Conservation (phyloP, 768 basidiomycete genomes). For the Lanmaoa pseudosensibilis region DNA sequence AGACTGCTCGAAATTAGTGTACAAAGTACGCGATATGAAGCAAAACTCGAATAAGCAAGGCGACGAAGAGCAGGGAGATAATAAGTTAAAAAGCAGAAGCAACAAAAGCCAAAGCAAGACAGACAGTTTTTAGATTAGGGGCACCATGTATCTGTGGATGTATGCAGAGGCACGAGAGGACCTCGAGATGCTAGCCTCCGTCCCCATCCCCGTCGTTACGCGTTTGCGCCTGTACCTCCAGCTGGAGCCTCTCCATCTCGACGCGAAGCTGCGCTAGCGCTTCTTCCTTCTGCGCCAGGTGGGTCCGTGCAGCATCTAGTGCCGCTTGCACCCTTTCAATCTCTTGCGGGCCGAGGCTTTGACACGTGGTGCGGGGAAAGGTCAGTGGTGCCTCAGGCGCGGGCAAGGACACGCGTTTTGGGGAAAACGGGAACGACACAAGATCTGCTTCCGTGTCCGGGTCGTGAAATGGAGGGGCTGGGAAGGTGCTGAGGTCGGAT, state of each 20-base stretch:
- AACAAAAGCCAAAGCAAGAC: slow-evolving; percentile 1
- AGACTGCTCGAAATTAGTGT: not conserved
- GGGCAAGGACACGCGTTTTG: slow-evolving; percentile 21
- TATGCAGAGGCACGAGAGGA: not conserved
- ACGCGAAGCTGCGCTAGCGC: slow-evolving; percentile 19
- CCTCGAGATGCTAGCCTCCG: not conserved
- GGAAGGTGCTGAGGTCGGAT: not conserved
- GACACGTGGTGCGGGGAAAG: not conserved
- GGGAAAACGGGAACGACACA: slow-evolving; percentile 22
- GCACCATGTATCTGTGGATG: not conserved
- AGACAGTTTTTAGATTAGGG: not conserved
- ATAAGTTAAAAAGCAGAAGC: not conserved
- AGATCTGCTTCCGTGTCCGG: slow-evolving; percentile 13
- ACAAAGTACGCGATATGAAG: not conserved
- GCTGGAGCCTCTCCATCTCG: slow-evolving; percentile 24
- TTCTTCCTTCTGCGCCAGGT: slow-evolving; percentile 25
- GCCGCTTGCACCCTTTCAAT: slow-evolving; percentile 22
- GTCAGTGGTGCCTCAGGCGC: not conserved
- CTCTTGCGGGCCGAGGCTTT: slow-evolving; percentile 16
- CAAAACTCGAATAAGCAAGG: not conserved
- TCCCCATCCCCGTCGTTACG: not conserved
- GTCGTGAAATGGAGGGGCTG: not conserved
- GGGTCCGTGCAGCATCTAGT: slow-evolving; percentile 21
- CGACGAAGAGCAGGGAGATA: not conserved
- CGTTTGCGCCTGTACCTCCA: slow-evolving; percentile 4